Percentiles rank a stretch among this genome's conserved stretches.
Conservation (phyloP, 345 rosid genomes). For the Populus ilicifolia region DNA sequence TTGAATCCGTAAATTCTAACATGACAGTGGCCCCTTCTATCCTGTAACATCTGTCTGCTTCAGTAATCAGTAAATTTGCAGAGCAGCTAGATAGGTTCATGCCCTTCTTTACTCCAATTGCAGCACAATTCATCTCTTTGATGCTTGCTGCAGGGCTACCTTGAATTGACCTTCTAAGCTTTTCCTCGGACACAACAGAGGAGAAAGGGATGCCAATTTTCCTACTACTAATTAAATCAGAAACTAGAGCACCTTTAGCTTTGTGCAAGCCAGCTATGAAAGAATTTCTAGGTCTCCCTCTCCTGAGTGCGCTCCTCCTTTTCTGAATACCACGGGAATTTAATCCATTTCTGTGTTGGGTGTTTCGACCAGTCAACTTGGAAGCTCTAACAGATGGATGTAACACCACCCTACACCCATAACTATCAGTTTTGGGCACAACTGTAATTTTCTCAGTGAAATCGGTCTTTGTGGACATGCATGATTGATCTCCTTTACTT, state of each 20-base stretch:
- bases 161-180: conserved; percentile 45
- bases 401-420: conserved; percentile 25
- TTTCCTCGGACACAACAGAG: conserved; percentile 41
- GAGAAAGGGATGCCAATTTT: conserved; percentile 50
- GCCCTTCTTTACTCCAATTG: conserved; percentile 28
- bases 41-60: conserved; percentile 67
- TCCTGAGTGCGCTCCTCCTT: conserved; percentile 69
- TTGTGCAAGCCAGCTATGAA: conserved; percentile 37
- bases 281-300: conserved; percentile 60
- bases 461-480: neutral
- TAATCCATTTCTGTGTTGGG: conserved; percentile 41
- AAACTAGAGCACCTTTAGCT: conserved; percentile 49
- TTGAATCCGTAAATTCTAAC: conserved; percentile 52
- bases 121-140: conserved; percentile 32
- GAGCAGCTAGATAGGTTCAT: conserved; percentile 46
- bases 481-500: conserved; percentile 24
- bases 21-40: conserved; percentile 54
- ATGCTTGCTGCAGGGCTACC: conserved; percentile 27
- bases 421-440: conserved; percentile 19
- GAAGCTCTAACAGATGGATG: conserved; percentile 49
- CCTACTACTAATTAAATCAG: conserved; percentile 56
- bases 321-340: conserved; percentile 62
- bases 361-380: conserved; percentile 43
- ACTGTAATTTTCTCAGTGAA: conserved; percentile 9
- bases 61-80: conserved; percentile 53